These are phyloP conservation scores for Populus hybrid DNA, from an alignment of 441 rosid genomes.

Conservation along the genomic window DNA sequence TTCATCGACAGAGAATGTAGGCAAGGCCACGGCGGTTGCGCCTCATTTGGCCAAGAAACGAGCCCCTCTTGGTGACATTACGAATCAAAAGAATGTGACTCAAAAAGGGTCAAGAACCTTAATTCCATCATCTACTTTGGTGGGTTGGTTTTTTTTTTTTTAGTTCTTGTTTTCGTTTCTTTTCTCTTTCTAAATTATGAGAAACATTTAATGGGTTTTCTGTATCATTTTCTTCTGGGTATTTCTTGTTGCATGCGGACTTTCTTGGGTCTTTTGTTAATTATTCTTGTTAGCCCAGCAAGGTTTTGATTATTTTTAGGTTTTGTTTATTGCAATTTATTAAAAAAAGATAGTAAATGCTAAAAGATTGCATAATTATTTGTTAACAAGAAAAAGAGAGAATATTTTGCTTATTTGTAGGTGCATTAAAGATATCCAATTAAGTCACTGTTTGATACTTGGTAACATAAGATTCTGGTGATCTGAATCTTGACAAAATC, in stretches of 20 bases:
- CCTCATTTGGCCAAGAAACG: conserved; percentile 58
- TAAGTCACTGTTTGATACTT: not conserved
- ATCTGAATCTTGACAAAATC: not conserved
- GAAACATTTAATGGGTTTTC: not conserved
- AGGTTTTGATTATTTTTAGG: not conserved
- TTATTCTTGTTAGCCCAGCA: not conserved
- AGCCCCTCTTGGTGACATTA: conserved; percentile 74
- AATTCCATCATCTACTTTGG: conserved; percentile 42
- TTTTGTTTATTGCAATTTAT: not conserved
- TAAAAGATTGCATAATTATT: not conserved
- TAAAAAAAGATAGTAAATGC: not conserved
- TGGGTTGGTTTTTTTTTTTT: conserved; percentile 22
- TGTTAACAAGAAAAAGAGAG: not conserved
- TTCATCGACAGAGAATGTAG: conserved; percentile 30
- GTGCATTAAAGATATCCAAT: no score
- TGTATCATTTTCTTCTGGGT: not conserved
- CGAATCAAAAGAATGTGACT: conserved; percentile 51
- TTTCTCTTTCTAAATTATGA: not conserved
- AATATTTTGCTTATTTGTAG: not conserved
- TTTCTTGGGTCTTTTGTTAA: not conserved
- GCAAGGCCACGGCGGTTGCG: conserved; percentile 27
- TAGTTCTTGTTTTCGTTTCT: not conserved
- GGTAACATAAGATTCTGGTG: not conserved
- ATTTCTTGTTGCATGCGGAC: not conserved
- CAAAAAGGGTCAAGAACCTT: conserved; percentile 34